Conservation (phyloP, 129 eudicot genomes). For the Artemisia tridentata region DNA sequence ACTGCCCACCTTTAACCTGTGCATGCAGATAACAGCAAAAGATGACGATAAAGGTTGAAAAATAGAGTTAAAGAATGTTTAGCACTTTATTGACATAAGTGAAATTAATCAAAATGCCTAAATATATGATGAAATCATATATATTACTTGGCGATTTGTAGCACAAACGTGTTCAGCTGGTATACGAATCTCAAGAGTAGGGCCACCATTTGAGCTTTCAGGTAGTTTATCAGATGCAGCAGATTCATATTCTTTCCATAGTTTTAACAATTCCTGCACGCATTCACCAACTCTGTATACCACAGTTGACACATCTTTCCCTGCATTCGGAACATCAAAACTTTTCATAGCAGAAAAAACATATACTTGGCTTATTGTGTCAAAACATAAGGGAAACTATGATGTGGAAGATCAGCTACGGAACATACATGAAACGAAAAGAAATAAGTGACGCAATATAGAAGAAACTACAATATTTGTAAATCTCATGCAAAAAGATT, state of each 20-base stretch:
- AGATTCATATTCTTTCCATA: constrained; percentile 84
- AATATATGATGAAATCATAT: background rate
- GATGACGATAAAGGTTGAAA: background rate
- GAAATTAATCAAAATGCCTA: background rate
- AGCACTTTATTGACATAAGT: background rate
- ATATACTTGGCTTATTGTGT: background rate
- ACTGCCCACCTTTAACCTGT: constrained; percentile 97
- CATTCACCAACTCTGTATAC: constrained; percentile 93
- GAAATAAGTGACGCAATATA: no score
- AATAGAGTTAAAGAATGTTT: background rate
- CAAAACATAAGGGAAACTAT: background rate
- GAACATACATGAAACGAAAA: no score
- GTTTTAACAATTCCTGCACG: constrained; percentile 73
- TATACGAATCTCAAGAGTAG: constrained; percentile 83
- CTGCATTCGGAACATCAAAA: constrained; percentile 41
- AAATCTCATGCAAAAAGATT: no score
- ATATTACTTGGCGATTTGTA: constrained; percentile 93
- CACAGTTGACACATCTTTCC: constrained; percentile 59
- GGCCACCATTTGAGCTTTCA: constrained; percentile 55
- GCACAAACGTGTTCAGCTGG: constrained; percentile 98
- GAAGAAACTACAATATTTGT: no score
- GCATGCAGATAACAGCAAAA: constrained; percentile 17
- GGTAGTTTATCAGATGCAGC: constrained; percentile 18
- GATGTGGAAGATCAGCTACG: no score
- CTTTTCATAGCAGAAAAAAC: constrained; percentile 8